Evolutionary conservation across 2,329 filamentous ascomycete genomes (phyloP).

Genomic region (Fusarium sp.): DNA sequence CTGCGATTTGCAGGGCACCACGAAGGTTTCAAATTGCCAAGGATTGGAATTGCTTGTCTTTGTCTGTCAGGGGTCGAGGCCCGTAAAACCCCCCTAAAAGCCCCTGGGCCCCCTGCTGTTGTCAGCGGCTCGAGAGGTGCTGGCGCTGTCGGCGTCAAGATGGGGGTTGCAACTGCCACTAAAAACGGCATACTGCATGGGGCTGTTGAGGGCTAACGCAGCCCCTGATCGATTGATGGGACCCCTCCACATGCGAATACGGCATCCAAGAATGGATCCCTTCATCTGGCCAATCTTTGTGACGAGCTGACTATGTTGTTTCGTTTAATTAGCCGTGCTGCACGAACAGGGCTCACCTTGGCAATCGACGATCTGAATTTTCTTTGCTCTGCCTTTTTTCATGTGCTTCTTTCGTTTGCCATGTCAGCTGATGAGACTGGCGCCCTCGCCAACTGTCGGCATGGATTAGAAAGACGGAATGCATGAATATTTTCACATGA

Average conservation of each 20-base stretch:
- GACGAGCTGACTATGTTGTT: conserved; percentile 24
- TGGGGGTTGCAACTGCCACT: conserved; percentile 38
- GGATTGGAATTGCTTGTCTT: conserved; percentile 41
- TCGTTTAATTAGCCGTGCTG: conserved; percentile 36
- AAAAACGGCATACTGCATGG: conserved; percentile 38
- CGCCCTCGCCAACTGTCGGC: neutral
- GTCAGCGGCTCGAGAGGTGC: conserved; percentile 24
- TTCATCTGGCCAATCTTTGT: conserved; percentile 26
- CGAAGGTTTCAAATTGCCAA: conserved; percentile 36
- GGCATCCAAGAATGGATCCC: neutral
- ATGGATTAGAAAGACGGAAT: neutral
- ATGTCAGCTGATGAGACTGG: neutral
- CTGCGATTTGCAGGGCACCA: conserved; percentile 14
- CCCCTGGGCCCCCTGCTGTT: conserved; percentile 2
- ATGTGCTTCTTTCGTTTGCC: neutral
- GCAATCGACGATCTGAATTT: conserved; percentile 32
- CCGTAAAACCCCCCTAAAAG: conserved; percentile 21
- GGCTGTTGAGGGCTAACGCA: conserved; percentile 7
- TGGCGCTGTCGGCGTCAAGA: conserved; percentile 33
- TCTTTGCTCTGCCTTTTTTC: neutral
- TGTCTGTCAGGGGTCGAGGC: conserved; percentile 33
- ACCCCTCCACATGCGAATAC: conserved; percentile 14
- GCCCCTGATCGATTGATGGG: conserved; percentile 26
- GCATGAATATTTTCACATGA: neutral
- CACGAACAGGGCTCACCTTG: conserved; percentile 22